phyloP scores from a whole-genome alignment of 495 filamentous ascomycete species.

The Hypoxylon trugodes region DNA sequence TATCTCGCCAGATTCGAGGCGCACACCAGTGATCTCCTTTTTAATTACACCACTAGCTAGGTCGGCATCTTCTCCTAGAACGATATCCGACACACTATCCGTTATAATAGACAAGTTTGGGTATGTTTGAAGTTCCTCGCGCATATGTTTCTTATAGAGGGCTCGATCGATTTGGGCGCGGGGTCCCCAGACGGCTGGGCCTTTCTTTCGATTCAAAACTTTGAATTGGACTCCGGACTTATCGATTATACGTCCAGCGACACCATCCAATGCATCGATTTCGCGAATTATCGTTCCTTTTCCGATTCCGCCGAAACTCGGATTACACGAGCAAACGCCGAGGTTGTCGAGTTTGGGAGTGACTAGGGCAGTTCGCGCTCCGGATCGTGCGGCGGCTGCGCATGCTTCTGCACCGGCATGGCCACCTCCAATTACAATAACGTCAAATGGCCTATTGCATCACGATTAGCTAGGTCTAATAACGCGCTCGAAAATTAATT shows the following conservation, averaged over 20 bases:
- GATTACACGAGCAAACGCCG: constrained; percentile 97
- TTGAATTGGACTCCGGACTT: constrained; percentile 93
- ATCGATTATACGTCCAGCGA: constrained; percentile 89
- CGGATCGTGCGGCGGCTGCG: constrained; percentile 89
- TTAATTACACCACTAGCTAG: constrained; percentile 57
- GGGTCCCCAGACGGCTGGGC: constrained; percentile 95
- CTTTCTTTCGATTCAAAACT: constrained; percentile 86
- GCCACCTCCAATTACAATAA: constrained; percentile 93
- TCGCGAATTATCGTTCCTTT: constrained; percentile 97
- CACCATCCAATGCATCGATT: constrained; percentile 92
- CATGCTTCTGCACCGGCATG: constrained; percentile 96
- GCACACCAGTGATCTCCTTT: constrained; percentile 83
- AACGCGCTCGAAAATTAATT: background rate
- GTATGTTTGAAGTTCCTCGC: constrained; percentile 80
- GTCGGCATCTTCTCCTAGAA: constrained; percentile 65
- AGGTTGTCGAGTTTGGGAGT: constrained; percentile 89
- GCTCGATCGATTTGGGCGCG: constrained; percentile 94
- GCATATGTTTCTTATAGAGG: constrained; percentile 92
- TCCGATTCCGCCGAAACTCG: constrained; percentile 97
- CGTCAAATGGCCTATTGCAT: constrained; percentile 76
- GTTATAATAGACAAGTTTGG: constrained; percentile 79
- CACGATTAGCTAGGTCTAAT: constrained; percentile 8
- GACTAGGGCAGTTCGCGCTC: constrained; percentile 87
- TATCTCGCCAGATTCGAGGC: constrained; percentile 88
- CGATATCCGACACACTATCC: constrained; percentile 92